Base-by-base conservation (phyloP, 441 rosid genomes). In the Omphalea diandra region DNA sequence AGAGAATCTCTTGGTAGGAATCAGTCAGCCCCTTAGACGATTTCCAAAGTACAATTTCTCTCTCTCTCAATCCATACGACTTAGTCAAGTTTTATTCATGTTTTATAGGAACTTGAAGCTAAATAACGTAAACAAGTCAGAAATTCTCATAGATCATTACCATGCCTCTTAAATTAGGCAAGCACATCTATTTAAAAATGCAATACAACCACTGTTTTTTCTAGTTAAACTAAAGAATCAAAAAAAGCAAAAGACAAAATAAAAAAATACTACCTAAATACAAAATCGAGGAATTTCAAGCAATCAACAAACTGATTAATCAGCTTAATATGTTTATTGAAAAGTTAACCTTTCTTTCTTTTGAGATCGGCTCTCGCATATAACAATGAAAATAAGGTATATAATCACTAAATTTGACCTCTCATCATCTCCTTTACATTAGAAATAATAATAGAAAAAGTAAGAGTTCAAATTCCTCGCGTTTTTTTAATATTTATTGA, bases 21-120 rank as follows among this genome's bases (percentile, higher is more conserved):
- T 69, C 72, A 73, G 64, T 76, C 67, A 68, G 70, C 69, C 73
- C 58, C n/a, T n/a, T n/a, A n/a, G n/a, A n/a, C n/a, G n/a, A n/a
- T 56, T 67, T 72, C 79, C 78, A 44, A 86, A 78, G 79, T 35
- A 44, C 67, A 72, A 12, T 49, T 73, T 77, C 26, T 56, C 60
- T 61, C 41, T 72, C 77, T 63, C 67, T 59, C 65, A 41, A n/a
- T 67, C 38, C 20, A 60, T 55, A 68, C 38, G 64, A 63, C n/a
- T n/a, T n/a, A n/a, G n/a, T n/a, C n/a, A n/a, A n/a, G n/a, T n/a
- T 60, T 35, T 44, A 62, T 69, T 71, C 70, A 70, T 73, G 82
- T 62, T 75, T 35, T 69, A 73, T 86, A 74, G 90, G 84, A 84
- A 87, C 90, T 88, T 84, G 91, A 83, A 75, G 71, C 67, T 57